Evolutionary conservation across 257 asterid species (phyloP).

Genomic region (Sherardia arvensis): DNA sequence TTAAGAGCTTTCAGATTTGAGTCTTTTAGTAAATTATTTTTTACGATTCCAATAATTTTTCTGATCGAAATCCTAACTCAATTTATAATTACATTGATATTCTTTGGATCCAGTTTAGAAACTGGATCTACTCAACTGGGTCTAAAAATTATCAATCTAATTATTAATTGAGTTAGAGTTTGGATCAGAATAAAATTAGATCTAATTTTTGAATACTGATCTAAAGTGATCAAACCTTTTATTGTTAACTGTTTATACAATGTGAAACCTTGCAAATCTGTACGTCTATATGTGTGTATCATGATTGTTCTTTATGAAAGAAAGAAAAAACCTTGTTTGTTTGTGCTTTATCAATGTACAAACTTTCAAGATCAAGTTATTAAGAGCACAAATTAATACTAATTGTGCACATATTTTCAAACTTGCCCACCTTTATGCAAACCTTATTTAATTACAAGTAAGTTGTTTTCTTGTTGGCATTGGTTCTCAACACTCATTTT

Average conservation of each 20-base stretch:
- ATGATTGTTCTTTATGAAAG: not conserved
- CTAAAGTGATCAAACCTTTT: not conserved
- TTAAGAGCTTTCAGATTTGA: too few species aligned
- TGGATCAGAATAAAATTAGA: too few species aligned
- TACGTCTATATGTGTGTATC: not conserved
- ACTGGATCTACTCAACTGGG: too few species aligned
- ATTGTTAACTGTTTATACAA: not conserved
- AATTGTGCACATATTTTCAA: not conserved
- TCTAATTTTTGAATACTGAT: too few species aligned
- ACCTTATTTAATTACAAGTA: not conserved
- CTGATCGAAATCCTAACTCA: too few species aligned
- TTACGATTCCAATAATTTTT: too few species aligned
- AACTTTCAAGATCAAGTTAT: not conserved
- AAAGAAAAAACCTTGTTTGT: not conserved
- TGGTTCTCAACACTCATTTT: conserved; percentile 7
- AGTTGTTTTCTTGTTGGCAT: conserved; percentile 1
- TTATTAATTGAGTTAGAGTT: too few species aligned
- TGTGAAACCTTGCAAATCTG: not conserved
- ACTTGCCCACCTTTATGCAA: not conserved
- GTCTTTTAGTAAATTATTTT: too few species aligned
- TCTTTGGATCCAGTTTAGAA: too few species aligned
- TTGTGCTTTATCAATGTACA: not conserved
- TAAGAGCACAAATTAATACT: too few species aligned
- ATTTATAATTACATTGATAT: too few species aligned
- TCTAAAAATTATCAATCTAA: too few species aligned